Percentiles rank a stretch among this genome's conserved stretches.
Evolutionary conservation across 139 green algal genomes (phyloP).

Genomic region (Trebouxia sp.): DNA sequence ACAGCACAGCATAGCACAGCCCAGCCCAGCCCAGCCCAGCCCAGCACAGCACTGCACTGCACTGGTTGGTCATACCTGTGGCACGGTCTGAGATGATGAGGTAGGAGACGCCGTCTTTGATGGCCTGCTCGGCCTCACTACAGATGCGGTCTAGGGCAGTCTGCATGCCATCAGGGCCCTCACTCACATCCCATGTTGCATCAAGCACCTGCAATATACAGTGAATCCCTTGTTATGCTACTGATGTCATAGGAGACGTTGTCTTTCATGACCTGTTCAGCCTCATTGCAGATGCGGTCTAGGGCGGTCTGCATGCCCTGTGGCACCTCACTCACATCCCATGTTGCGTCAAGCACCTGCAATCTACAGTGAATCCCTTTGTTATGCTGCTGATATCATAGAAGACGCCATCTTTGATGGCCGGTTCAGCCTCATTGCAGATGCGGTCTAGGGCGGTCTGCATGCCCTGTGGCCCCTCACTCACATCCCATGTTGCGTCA

Average conservation of each 20-base stretch:
- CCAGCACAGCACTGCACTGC: not conserved
- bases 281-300: no score
- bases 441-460: slow-evolving; percentile 74
- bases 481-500: slow-evolving; percentile 82
- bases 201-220: slow-evolving; percentile 72
- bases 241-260: no score
- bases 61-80: not conserved
- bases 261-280: no score
- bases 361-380: no score
- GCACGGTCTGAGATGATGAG: slow-evolving; percentile 79
- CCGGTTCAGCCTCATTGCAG: slow-evolving; percentile 67
- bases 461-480: slow-evolving; percentile 74
- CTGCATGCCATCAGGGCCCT: slow-evolving; percentile 75
- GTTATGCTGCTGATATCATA: slow-evolving; percentile 83
- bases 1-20: no score
- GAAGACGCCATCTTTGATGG: slow-evolving; percentile 74
- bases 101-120: slow-evolving; percentile 78
- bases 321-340: no score
- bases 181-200: slow-evolving; percentile 74
- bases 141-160: slow-evolving; percentile 75
- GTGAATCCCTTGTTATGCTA: no score
- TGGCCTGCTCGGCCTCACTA: slow-evolving; percentile 70
- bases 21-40: no score
- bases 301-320: no score
- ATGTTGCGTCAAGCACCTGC: no score